Base-by-base conservation (phyloP, 805 yeast species). In the Saturnispora dispora region DNA sequence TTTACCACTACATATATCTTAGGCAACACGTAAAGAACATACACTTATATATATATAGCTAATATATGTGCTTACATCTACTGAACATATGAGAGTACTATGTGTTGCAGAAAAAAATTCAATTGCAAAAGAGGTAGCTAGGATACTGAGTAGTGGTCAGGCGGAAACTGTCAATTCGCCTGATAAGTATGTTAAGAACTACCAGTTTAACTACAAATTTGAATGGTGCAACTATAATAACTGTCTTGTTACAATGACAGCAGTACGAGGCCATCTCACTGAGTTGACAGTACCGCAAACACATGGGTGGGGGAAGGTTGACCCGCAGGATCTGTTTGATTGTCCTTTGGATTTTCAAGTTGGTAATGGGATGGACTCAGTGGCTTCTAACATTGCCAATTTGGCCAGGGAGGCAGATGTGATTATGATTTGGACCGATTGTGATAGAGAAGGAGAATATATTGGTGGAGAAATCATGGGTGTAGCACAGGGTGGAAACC, bases 61-160 rank as follows among this genome's bases (percentile, higher is more conserved):
- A 40, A 23, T 30, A 18, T 15, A 23, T 41, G 18, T 8, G n/a
- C 22, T 17, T 18, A 13, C 23, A 6, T 8, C 28, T 41, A 22
- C 20, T 18, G 20, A 27, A 36, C 48, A 27, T 37, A 85, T 87
- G 93, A 82, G 71, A 57, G 79, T 93, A 4, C 77, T 93, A 46
- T 91, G 97, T 69, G 96, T 93, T 52, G 99, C 99, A 2, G 99
- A 93, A 70, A 93, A 93, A 68, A 95, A 95, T 52, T 87, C 96
- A 1, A 93, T 93, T 46, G 95, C 97, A 3, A 88, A 83, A 63
- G 84, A 88, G 11, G 89, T 93, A 11, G 77, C 95, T 0, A 64
- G 68, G 37, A 82, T 83, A 1, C 75, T 93, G 2, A 82, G 93
- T 17, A 96, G 96, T 6, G 95, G 95, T 0, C 62, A 75, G 13